Conservation (phyloP, 768 basidiomycete species). For the Antrodiella citrinella region DNA sequence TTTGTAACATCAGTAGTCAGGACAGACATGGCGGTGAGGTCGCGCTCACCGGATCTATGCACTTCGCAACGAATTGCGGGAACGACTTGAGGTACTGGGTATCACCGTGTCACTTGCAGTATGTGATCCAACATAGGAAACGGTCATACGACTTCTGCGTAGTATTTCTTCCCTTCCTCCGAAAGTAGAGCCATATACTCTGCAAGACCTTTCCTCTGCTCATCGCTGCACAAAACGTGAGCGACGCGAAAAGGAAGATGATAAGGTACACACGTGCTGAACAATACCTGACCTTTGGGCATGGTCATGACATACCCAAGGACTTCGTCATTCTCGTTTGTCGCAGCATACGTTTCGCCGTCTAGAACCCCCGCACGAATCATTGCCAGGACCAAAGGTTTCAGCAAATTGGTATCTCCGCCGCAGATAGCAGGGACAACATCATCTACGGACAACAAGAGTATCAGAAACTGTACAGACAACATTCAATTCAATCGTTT, state of each 20-base stretch:
- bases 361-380: slow-evolving; percentile 10
- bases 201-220: not conserved
- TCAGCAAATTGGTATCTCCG: slow-evolving; percentile 10
- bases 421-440: slow-evolving; percentile 2
- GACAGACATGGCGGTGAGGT: not conserved
- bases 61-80: slow-evolving; percentile 10
- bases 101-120: not conserved
- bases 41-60: slow-evolving; percentile 9
- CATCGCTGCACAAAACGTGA: not conserved
- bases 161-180: slow-evolving; percentile 10
- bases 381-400: slow-evolving; percentile 10
- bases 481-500: too few relatives aligned
- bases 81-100: slow-evolving; percentile 10
- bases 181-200: slow-evolving; percentile 8
- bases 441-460: not conserved
- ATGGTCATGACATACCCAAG: slow-evolving; percentile 10
- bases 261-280: slow-evolving; percentile 9
- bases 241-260: not conserved
- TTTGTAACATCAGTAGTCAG: not conserved
- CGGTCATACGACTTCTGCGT: slow-evolving; percentile 1
- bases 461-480: too few relatives aligned
- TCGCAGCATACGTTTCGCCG: slow-evolving; percentile 14
- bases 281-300: slow-evolving; percentile 13
- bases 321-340: slow-evolving; percentile 5
- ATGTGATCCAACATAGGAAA: not conserved